Percentiles rank a stretch among this genome's conserved stretches.
Conservation (phyloP, 108 stramenopile genomes). For the Seminavis robusta region DNA sequence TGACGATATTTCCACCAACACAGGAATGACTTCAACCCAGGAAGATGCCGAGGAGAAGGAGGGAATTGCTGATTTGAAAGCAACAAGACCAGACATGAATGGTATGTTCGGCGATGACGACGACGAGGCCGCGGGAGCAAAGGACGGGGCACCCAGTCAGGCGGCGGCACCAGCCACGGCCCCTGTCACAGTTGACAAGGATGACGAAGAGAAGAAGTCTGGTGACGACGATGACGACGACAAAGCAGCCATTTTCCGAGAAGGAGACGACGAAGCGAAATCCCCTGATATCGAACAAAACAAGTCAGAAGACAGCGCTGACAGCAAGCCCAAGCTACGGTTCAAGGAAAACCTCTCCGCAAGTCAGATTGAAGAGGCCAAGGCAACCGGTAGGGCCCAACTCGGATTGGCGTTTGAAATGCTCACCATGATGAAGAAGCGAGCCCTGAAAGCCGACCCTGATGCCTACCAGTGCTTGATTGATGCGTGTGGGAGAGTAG, state of each 20-base stretch:
- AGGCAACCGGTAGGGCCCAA: constrained; percentile 70
- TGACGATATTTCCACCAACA: constrained; percentile 9
- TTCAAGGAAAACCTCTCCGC: constrained; percentile 75
- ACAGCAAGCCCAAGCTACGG: constrained; percentile 36
- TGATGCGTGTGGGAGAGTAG: constrained; percentile 83
- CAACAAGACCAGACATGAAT: constrained; percentile 22
- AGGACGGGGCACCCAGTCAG: neutral
- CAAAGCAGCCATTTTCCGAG: neutral
- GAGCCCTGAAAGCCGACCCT: constrained; percentile 70
- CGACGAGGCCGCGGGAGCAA: neutral
- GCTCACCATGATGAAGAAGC: constrained; percentile 82
- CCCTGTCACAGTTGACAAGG: neutral
- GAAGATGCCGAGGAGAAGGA: constrained; percentile 25
- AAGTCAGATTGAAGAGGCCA: constrained; percentile 75
- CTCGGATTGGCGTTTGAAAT: constrained; percentile 77
- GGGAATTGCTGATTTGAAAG: constrained; percentile 30
- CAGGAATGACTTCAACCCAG: constrained; percentile 14
- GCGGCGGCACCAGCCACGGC: neutral
- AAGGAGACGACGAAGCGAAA: neutral
- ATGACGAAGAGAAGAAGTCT: neutral
- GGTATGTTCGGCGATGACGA: constrained; percentile 24
- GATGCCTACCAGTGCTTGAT: constrained; percentile 79
- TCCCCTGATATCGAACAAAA: neutral
- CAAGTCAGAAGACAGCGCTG: constrained; percentile 2
- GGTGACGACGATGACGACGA: constrained; percentile 12